Conservation (phyloP, 768 basidiomycete species). For the Coprinellus micaceus region DNA sequence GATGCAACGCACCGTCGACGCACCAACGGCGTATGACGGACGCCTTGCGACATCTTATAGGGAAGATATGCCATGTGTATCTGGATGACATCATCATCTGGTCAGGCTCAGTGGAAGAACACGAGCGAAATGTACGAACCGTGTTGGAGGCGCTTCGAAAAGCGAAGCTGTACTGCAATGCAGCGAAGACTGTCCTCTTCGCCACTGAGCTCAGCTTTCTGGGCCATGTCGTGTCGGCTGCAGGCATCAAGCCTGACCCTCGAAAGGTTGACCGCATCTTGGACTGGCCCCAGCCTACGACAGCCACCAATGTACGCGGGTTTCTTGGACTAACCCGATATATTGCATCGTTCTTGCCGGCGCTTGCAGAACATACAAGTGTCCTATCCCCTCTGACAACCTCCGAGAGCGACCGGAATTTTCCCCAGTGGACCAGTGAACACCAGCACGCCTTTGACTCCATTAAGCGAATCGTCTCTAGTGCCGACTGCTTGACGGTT, state of each 20-base stretch:
- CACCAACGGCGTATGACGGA: constrained; percentile 25
- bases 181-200: constrained; percentile 19
- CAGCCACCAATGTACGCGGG: constrained; percentile 1
- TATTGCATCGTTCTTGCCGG: constrained; percentile 10
- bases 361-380: constrained; percentile 4
- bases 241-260: constrained; percentile 22
- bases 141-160: constrained; percentile 13
- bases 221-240: constrained; percentile 31
- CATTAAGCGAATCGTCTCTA: constrained; percentile 13
- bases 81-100: constrained; percentile 25
- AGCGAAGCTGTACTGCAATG: constrained; percentile 10
- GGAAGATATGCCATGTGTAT: constrained; percentile 23
- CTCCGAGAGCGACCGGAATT: neutral
- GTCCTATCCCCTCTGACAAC: constrained; percentile 2
- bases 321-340: constrained; percentile 15
- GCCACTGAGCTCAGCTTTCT: constrained; percentile 24
- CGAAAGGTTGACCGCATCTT: constrained; percentile 21
- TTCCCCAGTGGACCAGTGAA: constrained; percentile 7
- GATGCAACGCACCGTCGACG: constrained; percentile 22
- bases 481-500: constrained; percentile 9
- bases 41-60: constrained; percentile 23
- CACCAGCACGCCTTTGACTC: constrained; percentile 20
- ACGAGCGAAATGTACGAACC: constrained; percentile 1
- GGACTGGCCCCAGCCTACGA: constrained; percentile 21
- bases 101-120: constrained; percentile 16